Conservation (phyloP, 2,329 filamentous ascomycete genomes). For the Celoporthe dispersa region DNA sequence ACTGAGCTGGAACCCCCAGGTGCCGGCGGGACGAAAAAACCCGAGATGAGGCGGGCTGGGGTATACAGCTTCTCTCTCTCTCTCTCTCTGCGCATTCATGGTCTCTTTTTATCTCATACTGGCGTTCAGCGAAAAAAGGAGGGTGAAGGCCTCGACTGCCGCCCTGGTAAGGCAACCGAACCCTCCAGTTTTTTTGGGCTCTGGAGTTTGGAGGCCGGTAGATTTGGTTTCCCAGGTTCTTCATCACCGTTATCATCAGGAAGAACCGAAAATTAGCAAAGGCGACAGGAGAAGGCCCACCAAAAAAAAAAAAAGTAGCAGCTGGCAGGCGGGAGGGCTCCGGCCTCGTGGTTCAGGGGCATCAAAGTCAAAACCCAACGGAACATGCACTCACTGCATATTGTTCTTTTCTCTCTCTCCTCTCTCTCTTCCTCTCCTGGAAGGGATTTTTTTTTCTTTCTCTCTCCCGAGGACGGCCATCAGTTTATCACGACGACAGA, state of each 20-base stretch:
- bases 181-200: conserved; percentile 16
- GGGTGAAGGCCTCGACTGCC: conserved; percentile 1
- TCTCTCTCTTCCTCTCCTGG: background rate
- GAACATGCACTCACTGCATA: background rate
- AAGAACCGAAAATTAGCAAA: conserved; percentile 19
- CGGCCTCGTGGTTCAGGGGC: background rate
- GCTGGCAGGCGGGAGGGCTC: background rate
- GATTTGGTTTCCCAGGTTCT: conserved; percentile 21
- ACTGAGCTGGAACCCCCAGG: conserved; percentile 51
- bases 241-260: background rate
- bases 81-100: conserved; percentile 8
- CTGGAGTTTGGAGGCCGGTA: conserved; percentile 30
- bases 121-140: conserved; percentile 23
- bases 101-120: background rate
- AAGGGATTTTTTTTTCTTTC: background rate
- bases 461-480: background rate
- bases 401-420: background rate
- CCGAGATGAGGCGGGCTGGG: background rate
- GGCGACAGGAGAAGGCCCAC: conserved; percentile 14
- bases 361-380: conserved; percentile 8
- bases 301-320: conserved; percentile 16
- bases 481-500: conserved; percentile 17
- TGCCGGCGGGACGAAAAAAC: background rate
- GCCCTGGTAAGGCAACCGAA: conserved; percentile 24
- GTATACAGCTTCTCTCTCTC: background rate